These are phyloP conservation scores for Eimeria tenella DNA, from an alignment of 169 alveolate genomes.

Conservation along the genomic window DNA sequence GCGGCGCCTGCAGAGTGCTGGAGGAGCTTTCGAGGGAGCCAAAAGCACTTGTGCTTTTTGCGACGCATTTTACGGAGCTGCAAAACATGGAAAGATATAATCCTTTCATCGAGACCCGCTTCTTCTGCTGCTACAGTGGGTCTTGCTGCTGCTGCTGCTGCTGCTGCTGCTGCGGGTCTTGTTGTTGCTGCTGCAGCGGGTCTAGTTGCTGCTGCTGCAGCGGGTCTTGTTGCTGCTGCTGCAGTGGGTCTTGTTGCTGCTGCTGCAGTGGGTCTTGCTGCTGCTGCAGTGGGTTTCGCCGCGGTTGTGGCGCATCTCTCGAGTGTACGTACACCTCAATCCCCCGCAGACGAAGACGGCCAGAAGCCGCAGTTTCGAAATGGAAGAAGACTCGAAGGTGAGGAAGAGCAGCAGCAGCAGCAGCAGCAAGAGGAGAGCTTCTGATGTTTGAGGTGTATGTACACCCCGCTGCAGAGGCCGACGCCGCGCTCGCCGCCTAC, in stretches of 20 bases:
- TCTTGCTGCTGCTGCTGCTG: not conserved
- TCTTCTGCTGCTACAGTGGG: not conserved
- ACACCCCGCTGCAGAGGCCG: not conserved
- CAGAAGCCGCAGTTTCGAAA: too few species aligned
- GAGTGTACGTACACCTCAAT: too few species aligned
- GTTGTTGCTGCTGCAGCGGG: too few species aligned
- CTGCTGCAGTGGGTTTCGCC: not conserved
- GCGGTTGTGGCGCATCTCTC: too few species aligned
- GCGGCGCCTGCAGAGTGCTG: not conserved
- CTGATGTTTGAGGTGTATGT: not conserved
- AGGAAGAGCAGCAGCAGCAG: too few species aligned
- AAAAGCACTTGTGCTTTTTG: not conserved
- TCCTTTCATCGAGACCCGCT: not conserved
- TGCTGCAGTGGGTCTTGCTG: not conserved
- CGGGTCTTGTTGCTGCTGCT: too few species aligned
- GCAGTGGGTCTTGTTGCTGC: too few species aligned
- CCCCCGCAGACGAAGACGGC: too few species aligned
- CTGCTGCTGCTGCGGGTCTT: too few species aligned
- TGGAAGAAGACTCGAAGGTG: too few species aligned
- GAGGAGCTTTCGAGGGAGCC: not conserved
- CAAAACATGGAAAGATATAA: not conserved
- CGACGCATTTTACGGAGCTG: not conserved
- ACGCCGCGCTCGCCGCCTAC: not conserved
- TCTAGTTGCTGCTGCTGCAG: too few species aligned
- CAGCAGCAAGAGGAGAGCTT: too few species aligned